These are phyloP conservation scores for Lentinula sp. DNA, from an alignment of 768 basidiomycete genomes.

Conservation along the genomic window DNA sequence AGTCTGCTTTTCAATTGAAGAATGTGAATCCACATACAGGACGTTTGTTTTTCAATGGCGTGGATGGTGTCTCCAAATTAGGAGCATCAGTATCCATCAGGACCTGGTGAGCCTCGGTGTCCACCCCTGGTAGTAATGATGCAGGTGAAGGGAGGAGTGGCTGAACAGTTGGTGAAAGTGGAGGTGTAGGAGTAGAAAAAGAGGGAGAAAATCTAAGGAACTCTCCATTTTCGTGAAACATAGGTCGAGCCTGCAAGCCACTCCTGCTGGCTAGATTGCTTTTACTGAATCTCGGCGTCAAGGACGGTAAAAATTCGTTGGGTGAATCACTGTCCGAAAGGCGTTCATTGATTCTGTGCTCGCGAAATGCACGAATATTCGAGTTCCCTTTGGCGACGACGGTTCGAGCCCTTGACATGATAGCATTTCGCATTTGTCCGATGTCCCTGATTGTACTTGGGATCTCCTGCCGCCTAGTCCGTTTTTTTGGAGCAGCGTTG, in stretches of 20 bases:
- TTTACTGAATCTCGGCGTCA: conserved; percentile 7
- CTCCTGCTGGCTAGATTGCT: neutral
- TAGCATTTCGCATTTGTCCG: conserved; percentile 38
- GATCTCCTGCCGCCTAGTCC: conserved; percentile 28
- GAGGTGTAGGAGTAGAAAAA: neutral
- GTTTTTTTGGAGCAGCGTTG: conserved; percentile 40
- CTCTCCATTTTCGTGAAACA: conserved; percentile 1
- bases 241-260: neutral
- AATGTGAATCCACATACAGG: neutral
- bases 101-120: neutral
- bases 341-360: neutral
- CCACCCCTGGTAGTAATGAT: neutral
- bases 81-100: neutral
- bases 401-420: conserved; percentile 17
- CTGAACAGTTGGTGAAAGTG: neutral
- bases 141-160: neutral
- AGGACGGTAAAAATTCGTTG: conserved; percentile 28
- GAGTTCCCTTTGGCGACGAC: conserved; percentile 3
- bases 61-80: conserved; percentile 8
- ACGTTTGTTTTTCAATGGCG: conserved; percentile 3
- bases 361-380: neutral
- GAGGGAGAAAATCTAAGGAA: neutral
- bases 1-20: conserved; percentile 16
- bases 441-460: conserved; percentile 39
- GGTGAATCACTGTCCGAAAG: neutral